Conservation (phyloP, 1,284 basidiomycete species). For the Heterobasidion parviporum region DNA sequence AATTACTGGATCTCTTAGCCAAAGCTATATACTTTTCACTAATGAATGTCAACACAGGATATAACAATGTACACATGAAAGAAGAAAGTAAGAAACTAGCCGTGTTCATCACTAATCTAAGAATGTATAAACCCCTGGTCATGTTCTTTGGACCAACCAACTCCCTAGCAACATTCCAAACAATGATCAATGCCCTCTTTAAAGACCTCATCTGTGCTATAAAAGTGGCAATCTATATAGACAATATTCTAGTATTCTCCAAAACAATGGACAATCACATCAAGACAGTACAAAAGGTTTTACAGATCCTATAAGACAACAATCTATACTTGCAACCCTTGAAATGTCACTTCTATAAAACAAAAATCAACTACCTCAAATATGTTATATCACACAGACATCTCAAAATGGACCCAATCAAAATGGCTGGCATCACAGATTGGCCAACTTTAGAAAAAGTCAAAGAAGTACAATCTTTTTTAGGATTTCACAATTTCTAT, state of each 20-base stretch:
- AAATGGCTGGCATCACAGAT: not conserved
- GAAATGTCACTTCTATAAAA: not conserved
- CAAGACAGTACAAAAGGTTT: not conserved
- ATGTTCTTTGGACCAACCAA: not conserved
- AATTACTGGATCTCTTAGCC: constrained; percentile 2
- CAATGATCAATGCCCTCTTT: not conserved
- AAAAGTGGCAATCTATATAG: not conserved
- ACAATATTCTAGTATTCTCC: not conserved
- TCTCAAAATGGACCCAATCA: not conserved
- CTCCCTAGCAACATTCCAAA: not conserved
- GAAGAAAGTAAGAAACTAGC: not conserved
- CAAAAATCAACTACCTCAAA: not conserved
- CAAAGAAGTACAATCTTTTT: not conserved
- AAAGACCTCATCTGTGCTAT: not conserved
- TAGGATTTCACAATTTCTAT: not conserved
- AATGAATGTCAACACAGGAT: constrained; percentile 8
- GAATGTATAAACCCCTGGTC: not conserved
- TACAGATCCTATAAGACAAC: not conserved
- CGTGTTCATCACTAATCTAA: not conserved
- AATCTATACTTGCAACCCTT: not conserved
- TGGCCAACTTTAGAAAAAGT: not conserved
- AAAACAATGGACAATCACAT: not conserved
- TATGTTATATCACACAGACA: not conserved
- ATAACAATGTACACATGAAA: not conserved
- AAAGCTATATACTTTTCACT: constrained; percentile 4